Evolutionary conservation across 805 yeast species (phyloP), one percentile per base, ranked within the genome.

Genomic region (Pichia exigua): DNA sequence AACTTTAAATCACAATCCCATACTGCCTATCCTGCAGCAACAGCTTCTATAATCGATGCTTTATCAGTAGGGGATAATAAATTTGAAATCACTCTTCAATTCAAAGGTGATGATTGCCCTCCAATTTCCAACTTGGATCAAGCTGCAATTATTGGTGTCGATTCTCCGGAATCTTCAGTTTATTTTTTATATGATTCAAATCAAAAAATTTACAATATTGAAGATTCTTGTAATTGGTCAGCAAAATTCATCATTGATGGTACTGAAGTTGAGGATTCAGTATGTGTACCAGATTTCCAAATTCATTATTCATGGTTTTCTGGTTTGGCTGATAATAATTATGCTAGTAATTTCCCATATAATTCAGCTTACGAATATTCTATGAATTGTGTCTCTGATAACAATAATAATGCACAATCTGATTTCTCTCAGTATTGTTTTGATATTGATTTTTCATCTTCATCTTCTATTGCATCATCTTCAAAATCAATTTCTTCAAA

Each of bases 261-360:
- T 47, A 49, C 48, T 22, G 42, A 26, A 10, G 44, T 40, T 20
- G 54, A 54, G 18, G 55, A 55, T 24, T 32, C 45, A 22, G 48
- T 52, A 9, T 60, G 65, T 57, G 57, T 61, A 52, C 63, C 64
- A 8, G 35, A 56, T 17, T 65, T 65, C 58, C 66, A 63, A 54
- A 59, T 66, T 45, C 68, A 66, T 42, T 65, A 57, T 44, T 66
- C 66, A 20, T 66, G 69, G 62, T 59, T 62, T 40, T 61, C 63
- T 28, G 66, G 64, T 12, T 50, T 41, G 15, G 63, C 59, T 13
- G 42, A 43, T 13, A 43, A 45, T 11, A 42, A 48, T 11, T 49
- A 51, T n/a, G 48, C 52, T n/a, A 32, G 51, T 6, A 22, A 45
- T 11, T 61, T 59, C 55, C 26, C 28, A 3, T 61, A 57, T 47